A percentile compares a stretch with the other conserved stretches of the same genome.
These are phyloP conservation scores for Penicillium sumatraense DNA, from an alignment of 2,329 filamentous ascomycete genomes.

Conservation along the genomic window DNA sequence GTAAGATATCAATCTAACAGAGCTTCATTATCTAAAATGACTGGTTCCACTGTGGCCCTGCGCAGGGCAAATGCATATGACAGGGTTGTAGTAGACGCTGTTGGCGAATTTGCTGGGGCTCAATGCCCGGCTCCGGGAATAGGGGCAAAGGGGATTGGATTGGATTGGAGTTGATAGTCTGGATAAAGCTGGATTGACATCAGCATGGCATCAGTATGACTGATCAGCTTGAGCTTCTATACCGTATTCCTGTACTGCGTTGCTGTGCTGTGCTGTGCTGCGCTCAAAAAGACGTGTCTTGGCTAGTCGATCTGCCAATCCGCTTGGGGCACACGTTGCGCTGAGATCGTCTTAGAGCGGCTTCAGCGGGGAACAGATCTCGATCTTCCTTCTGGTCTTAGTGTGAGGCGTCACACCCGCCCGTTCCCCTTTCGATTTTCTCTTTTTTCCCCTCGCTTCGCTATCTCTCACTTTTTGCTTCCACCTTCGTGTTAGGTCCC, in stretches of 20 bases:
- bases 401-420: constrained; percentile 7
- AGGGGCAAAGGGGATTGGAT: background rate
- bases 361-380: constrained; percentile 13
- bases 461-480: background rate
- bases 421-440: background rate
- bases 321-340: constrained; percentile 8
- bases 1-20: background rate
- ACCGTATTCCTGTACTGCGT: background rate
- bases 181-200: background rate
- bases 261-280: background rate
- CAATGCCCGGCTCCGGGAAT: background rate
- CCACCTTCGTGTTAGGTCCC: background rate
- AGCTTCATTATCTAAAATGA: background rate
- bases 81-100: constrained; percentile 15
- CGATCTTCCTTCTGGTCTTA: constrained; percentile 7
- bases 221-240: background rate
- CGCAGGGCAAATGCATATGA: constrained; percentile 11
- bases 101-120: constrained; percentile 12
- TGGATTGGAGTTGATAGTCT: background rate
- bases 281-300: background rate
- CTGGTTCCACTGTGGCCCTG: constrained; percentile 12
- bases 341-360: constrained; percentile 15
- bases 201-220: background rate
- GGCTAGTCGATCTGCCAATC: constrained; percentile 13
- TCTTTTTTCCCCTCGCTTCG: background rate